Percentiles rank a stretch among this genome's conserved stretches.
Evolutionary conservation across 2,329 filamentous ascomycete genomes (phyloP).

Genomic region (Scopulariopsis brevicaulis): DNA sequence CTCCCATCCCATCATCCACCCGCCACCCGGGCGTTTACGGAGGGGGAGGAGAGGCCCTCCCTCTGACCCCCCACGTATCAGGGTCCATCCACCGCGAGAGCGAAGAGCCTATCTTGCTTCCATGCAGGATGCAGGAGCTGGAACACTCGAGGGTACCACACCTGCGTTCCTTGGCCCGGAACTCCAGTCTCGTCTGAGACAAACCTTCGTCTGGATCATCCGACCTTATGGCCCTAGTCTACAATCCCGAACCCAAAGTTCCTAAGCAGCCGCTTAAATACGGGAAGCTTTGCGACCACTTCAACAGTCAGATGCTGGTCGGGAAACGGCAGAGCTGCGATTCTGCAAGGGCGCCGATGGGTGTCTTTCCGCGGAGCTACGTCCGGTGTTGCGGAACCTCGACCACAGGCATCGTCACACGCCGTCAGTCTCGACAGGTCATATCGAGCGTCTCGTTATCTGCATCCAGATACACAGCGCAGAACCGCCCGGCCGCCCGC

Average conservation of each 20-base stretch:
- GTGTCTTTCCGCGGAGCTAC: neutral
- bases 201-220: neutral
- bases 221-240: neutral
- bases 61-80: neutral
- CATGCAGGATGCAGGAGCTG: neutral
- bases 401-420: neutral
- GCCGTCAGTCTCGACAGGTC: neutral
- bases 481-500: neutral
- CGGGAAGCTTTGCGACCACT: too few species aligned
- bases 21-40: neutral
- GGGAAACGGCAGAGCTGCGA: neutral
- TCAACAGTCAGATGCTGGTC: neutral
- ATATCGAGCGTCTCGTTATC: neutral
- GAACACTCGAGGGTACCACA: neutral
- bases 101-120: neutral
- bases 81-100: neutral
- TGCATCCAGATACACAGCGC: neutral
- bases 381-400: neutral
- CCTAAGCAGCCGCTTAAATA: neutral
- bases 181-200: neutral
- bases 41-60: neutral
- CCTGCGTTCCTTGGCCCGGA: neutral
- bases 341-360: neutral
- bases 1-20: neutral
- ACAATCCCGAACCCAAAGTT: neutral